These are phyloP conservation scores for Phlyctochytrium arcticum DNA, from an alignment of 192 early-diverging fungal genomes.

Conservation along the genomic window DNA sequence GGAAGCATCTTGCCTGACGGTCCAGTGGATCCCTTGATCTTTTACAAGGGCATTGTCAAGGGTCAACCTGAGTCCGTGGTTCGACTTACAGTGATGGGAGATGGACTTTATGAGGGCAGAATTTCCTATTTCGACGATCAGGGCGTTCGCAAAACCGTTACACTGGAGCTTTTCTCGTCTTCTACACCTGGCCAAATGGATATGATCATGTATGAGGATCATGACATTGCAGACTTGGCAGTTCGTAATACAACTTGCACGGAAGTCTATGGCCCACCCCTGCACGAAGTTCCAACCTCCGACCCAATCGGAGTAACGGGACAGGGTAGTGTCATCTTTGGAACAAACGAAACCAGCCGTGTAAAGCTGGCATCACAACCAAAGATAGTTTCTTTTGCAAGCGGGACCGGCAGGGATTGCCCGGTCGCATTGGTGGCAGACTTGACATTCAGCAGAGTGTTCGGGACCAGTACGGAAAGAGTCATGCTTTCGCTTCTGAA, in stretches of 20 bases:
- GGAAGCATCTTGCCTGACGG: too few species aligned
- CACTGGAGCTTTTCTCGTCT: conserved; percentile 11
- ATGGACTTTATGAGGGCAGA: conserved; percentile 13
- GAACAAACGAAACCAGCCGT: too few species aligned
- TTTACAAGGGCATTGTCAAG: conserved; percentile 1
- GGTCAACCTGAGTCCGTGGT: conserved; percentile 7
- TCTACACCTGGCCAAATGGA: neutral
- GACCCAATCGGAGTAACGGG: too few species aligned
- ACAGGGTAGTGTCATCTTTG: too few species aligned
- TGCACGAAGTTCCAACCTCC: too few species aligned
- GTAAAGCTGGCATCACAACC: too few species aligned
- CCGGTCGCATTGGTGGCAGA: conserved; percentile 22
- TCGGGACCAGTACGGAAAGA: conserved; percentile 16
- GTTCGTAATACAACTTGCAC: neutral
- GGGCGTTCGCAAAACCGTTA: neutral
- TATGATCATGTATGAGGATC: conserved; percentile 9
- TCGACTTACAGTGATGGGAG: neutral
- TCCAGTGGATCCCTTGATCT: too few species aligned
- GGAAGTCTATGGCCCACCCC: too few species aligned
- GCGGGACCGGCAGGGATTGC: conserved; percentile 19
- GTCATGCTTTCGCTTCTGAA: conserved; percentile 15
- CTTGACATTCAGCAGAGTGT: conserved; percentile 8
- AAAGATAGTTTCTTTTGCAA: too few species aligned
- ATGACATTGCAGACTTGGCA: conserved; percentile 8
- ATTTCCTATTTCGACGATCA: neutral